Conservation (phyloP, 306 rosid genomes). For the Trichosanthes truncata region DNA sequence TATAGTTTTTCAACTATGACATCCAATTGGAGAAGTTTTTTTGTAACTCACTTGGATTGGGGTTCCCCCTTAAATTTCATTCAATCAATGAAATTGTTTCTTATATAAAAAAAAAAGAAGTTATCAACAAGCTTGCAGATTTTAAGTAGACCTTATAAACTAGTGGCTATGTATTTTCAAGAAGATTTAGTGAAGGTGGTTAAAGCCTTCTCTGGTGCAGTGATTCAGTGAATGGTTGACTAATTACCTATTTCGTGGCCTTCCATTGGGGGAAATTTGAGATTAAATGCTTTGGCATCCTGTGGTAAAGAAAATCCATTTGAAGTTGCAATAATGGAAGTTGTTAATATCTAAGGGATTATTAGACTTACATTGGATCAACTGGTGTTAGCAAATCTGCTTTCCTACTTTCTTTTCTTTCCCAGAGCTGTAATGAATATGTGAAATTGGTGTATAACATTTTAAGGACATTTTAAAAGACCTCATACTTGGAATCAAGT, state of each 20-base stretch:
- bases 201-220: not conserved
- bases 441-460: not conserved
- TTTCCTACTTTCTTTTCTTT: not conserved
- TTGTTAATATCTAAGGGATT: not conserved
- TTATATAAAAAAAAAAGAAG: no score
- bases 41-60: no score
- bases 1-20: no score
- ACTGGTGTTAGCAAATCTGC: not conserved
- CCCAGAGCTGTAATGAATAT: not conserved
- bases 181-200: not conserved
- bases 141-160: no score
- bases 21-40: no score
- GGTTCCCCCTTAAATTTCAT: no score
- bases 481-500: not conserved
- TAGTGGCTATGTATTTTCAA: no score
- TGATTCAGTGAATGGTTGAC: not conserved
- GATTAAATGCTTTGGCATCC: not conserved
- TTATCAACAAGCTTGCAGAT: no score
- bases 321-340: not conserved
- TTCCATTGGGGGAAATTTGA: not conserved
- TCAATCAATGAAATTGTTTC: no score
- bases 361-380: not conserved
- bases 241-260: not conserved
- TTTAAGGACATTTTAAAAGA: not conserved
- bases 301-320: not conserved